Evolutionary conservation across 306 rosid species (phyloP).

Genomic region (Erythrophleum fordii): DNA sequence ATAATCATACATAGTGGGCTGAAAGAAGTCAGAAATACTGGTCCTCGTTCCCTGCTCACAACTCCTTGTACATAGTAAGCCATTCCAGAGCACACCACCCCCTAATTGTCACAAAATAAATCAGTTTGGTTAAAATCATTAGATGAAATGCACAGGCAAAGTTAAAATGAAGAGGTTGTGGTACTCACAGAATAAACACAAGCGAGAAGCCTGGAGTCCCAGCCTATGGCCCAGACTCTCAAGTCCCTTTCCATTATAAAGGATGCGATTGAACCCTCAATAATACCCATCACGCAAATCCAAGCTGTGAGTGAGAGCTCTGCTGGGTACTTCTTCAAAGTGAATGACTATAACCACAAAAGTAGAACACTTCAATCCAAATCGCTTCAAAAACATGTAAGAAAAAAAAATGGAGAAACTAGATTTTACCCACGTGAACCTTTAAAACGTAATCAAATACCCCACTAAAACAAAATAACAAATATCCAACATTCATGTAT

Average conservation of each 20-base stretch:
- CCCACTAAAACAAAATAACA: too few relatives aligned
- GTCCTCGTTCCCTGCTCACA: conserved; percentile 84
- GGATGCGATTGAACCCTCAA: conserved; percentile 70
- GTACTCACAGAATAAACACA: conserved; percentile 85
- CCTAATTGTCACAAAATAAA: conserved; percentile 47
- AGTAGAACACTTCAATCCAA: neutral
- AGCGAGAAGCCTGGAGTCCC: conserved; percentile 92
- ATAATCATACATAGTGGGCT: conserved; percentile 93
- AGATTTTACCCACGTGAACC: too few relatives aligned
- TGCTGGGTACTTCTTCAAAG: conserved; percentile 88
- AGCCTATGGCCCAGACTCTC: conserved; percentile 82
- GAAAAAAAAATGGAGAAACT: too few relatives aligned
- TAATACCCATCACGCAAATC: conserved; percentile 76
- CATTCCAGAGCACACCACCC: conserved; percentile 88
- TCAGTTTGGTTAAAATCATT: neutral
- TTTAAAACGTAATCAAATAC: too few relatives aligned
- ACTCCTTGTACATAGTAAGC: conserved; percentile 94
- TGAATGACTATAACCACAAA: conserved; percentile 59
- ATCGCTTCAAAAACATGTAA: neutral
- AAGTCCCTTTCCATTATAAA: conserved; percentile 76
- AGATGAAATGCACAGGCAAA: neutral
- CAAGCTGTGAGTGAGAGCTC: conserved; percentile 83
- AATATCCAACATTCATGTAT: too few relatives aligned
- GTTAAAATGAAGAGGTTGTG: neutral
- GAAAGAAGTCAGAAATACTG: conserved; percentile 91